Percentiles rank a stretch among this genome's conserved stretches.
phyloP scores from a whole-genome alignment of 2,329 filamentous ascomycete genomes.

The Clathrospora elynae region DNA sequence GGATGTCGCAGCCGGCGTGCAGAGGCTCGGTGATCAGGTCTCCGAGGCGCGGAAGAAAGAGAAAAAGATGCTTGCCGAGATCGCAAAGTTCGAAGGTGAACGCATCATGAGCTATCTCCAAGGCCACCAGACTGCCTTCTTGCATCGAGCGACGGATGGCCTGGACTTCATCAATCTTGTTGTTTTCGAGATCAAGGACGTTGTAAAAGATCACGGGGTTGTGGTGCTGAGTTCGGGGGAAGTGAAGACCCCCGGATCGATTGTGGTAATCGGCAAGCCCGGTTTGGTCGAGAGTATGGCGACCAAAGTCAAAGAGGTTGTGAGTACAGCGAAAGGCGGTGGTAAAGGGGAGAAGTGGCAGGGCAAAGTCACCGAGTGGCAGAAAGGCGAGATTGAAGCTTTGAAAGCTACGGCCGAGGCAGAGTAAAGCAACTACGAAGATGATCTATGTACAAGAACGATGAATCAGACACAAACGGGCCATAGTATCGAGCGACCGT shows the following conservation, averaged over 20 bases:
- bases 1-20: conserved; percentile 32
- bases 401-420: conserved; percentile 28
- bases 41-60: conserved; percentile 33
- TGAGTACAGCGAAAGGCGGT: conserved; percentile 38
- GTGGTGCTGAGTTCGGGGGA: conserved; percentile 38
- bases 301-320: conserved; percentile 30
- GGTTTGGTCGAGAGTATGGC: conserved; percentile 33
- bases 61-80: conserved; percentile 37
- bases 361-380: conserved; percentile 42
- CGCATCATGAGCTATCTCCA: conserved; percentile 28
- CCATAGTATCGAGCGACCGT: not conserved
- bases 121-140: conserved; percentile 22
- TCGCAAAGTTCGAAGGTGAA: conserved; percentile 35
- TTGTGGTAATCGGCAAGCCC: conserved; percentile 37
- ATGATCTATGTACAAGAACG: not conserved
- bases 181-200: conserved; percentile 34
- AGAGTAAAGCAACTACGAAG: conserved; percentile 6
- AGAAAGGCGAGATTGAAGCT: conserved; percentile 39
- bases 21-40: conserved; percentile 30
- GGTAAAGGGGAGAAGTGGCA: conserved; percentile 45
- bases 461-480: not conserved
- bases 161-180: conserved; percentile 40
- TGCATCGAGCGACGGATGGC: conserved; percentile 36
- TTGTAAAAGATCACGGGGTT: conserved; percentile 29
- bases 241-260: conserved; percentile 30